Evolutionary conservation across 2,329 filamentous ascomycete genomes (phyloP), one percentile per base, ranked within the genome.

Genomic region (Stachybotrys chlorohalonatus): DNA sequence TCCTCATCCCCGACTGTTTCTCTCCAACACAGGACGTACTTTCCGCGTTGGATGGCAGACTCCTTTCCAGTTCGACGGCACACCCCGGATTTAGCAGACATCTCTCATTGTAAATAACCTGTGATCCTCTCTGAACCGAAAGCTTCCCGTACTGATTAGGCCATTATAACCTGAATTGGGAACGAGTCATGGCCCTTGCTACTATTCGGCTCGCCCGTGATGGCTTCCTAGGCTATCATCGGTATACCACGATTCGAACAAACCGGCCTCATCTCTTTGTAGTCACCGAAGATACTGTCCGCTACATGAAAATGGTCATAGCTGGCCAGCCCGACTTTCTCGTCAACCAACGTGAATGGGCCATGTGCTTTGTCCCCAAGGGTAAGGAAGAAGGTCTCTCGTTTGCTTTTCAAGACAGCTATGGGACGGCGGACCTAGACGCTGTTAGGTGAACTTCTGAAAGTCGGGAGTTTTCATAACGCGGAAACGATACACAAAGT

Each of bases 291-390:
- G 93, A 97, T 66, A 73, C 92, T 24, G 78, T 90, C 24, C 77
- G 75, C 8, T 93, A 93, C 63, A 93, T 95, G 81, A 66, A 75
- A 1, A 74, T 67, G 3, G 80, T 79, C 8, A 63, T 73, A 31
- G 52, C 59, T 7, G 54, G 56, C 5, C 42, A 57, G 3, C 51
- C 17, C 7, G 74, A 90, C 60, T 96, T 95, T 63, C 73, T 96
- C 0, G 74, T 84, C 0, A 77, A 87, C 3, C 84, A 96, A 55
- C 84, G 87, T 0, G 81, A 83, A 4, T 97, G 90, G 87, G 90
- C 92, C 0, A 69, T 88, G 51, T 93, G 96, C 66, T 96, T 96
- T 72, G 91, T 90, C 2, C 90, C 90, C 0, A 84, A 92, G 57
- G 93, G 76, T 74, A 55, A 16, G 58, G 32, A 11, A 15, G 32